Percentiles rank a stretch among this genome's conserved stretches.
Evolutionary conservation across 2,329 filamentous ascomycete species (phyloP).

Genomic region (Fusarium brachygibbosum): DNA sequence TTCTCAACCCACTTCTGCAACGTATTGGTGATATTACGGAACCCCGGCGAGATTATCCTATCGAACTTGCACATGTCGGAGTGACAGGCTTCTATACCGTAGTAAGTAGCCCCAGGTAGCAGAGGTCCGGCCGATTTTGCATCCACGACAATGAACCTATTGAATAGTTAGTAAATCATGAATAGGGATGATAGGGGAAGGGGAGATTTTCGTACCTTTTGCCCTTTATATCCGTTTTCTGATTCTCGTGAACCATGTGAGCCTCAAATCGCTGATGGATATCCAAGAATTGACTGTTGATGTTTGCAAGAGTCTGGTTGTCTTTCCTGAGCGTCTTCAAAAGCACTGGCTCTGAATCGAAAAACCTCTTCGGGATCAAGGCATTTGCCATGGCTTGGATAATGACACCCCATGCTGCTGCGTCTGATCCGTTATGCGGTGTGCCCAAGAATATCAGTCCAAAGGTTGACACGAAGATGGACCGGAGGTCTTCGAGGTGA

Average conservation of each 20-base stretch:
- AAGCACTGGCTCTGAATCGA: constrained; percentile 76
- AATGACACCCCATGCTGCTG: constrained; percentile 76
- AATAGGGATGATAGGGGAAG: neutral
- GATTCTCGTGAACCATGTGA: constrained; percentile 82
- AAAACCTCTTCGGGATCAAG: constrained; percentile 73
- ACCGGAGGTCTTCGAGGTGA: constrained; percentile 73
- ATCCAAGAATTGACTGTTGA: constrained; percentile 79
- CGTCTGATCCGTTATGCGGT: constrained; percentile 77
- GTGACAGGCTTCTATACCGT: constrained; percentile 81
- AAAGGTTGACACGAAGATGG: constrained; percentile 80
- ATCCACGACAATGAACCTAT: constrained; percentile 74
- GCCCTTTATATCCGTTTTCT: constrained; percentile 76
- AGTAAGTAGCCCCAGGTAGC: constrained; percentile 77
- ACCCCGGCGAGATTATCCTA: constrained; percentile 74
- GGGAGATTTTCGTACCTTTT: constrained; percentile 60
- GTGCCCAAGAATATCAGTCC: constrained; percentile 83
- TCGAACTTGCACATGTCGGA: constrained; percentile 80
- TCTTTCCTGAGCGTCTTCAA: constrained; percentile 79
- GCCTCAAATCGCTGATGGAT: constrained; percentile 79
- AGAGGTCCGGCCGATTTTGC: constrained; percentile 77
- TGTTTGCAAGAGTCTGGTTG: constrained; percentile 80
- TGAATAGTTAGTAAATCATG: constrained; percentile 6
- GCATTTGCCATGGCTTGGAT: constrained; percentile 77
- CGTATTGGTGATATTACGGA: constrained; percentile 64
- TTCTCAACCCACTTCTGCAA: constrained; percentile 66